Base-by-base conservation (phyloP, 1,139 yeast genomes). In the Saccharomycopsis hybrid region DNA sequence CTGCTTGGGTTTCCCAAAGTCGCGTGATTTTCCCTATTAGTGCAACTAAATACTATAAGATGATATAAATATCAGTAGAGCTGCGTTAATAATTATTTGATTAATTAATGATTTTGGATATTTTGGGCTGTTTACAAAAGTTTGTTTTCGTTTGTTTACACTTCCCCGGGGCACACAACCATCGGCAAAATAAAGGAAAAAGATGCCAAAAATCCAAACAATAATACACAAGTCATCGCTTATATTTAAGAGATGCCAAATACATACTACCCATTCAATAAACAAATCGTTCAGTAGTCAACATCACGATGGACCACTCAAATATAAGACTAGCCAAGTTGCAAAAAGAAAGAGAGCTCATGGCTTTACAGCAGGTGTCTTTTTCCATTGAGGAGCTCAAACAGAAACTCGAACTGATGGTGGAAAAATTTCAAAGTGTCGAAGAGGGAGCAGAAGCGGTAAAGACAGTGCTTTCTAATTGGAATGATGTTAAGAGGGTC, bases 401-500 rank as follows among this genome's bases (percentile, higher is more conserved):
- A 67, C 71, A 5, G 32, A 50, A 64, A 59, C 54, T 62, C 3
- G 63, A 57, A 45, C 54, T 52, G 30, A 56, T 61, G 25, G 64
- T 57, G 46, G 47, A 57, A 18, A 61, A 55, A 43, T 55, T 58
- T 18, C 64, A 59, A 27, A 58, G 60, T 4, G 43, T 59, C 4
- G 59, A 62, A 2, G 59, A 58, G 41, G 65, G 65, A 1, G 56
- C 63, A 1, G 63, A 61, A 54, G 73, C 80, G 43, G 80, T 79
- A 8, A 75, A 64, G 2, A 62, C 71, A 13, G 76, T 80, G 3
- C 68, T 82, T 58, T 72, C 82, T 7, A 83, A 82, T 57, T 85
- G 95, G 95, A 77, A 78, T 54, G 79, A 76, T 54, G 83, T 85
- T 18, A 70, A 82, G 27, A 71, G 80, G 54, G 77, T 88, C 1